Conservation (phyloP, 306 rosid genomes). For the Quercus glauca region DNA sequence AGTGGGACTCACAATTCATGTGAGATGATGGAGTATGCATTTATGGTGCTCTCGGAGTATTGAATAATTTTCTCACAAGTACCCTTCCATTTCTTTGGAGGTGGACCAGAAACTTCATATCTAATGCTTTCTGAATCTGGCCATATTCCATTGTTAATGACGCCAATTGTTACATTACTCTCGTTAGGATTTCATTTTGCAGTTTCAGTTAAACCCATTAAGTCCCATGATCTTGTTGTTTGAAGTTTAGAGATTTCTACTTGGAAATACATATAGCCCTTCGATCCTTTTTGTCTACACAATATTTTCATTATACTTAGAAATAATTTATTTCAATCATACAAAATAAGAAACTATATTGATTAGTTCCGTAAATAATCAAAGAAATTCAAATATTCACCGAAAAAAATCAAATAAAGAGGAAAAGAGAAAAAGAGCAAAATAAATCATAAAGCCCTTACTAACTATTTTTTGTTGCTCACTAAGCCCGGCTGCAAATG, state of each 20-base stretch:
- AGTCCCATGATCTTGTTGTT: slow-evolving; percentile 27
- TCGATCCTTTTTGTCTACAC: neutral
- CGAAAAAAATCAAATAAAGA: no score
- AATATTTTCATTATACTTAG: neutral
- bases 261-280: slow-evolving; percentile 25
- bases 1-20: no score
- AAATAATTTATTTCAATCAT: no score
- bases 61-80: neutral
- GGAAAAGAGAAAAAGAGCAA: no score
- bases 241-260: neutral
- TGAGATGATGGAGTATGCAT: no score
- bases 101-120: slow-evolving; percentile 2
- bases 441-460: neutral
- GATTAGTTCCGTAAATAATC: no score
- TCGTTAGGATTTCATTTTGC: neutral
- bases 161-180: slow-evolving; percentile 13
- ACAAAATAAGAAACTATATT: no score
- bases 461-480: neutral
- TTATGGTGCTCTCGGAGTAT: no score
- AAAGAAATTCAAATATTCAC: no score
- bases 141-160: slow-evolving; percentile 26
- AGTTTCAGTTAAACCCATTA: slow-evolving; percentile 13
- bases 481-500: slow-evolving; percentile 17
- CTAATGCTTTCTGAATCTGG: slow-evolving; percentile 25
- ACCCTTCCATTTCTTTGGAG: slow-evolving; percentile 30